phyloP scores from a whole-genome alignment of 305 asterid genomes.

The Fraxinus velutina region DNA sequence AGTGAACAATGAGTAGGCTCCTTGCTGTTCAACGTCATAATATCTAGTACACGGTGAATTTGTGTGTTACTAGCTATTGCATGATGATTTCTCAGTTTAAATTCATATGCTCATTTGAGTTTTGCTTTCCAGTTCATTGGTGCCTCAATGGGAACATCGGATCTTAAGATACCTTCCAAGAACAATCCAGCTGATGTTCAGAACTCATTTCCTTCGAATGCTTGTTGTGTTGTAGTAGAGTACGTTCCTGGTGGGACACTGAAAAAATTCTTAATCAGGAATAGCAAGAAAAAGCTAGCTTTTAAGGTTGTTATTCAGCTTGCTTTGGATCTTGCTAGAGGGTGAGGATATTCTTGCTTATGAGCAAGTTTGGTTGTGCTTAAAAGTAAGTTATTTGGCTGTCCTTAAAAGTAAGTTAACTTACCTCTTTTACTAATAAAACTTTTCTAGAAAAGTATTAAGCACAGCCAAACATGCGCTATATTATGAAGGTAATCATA shows the following conservation, averaged over 20 bases:
- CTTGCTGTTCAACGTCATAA: not conserved
- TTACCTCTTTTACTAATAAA: not conserved
- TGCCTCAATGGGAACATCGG: constrained; percentile 45
- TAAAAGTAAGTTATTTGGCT: not conserved
- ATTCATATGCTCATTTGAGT: not conserved
- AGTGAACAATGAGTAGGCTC: not conserved
- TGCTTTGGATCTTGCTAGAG: constrained; percentile 49
- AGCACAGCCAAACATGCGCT: not conserved
- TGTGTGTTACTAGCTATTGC: not conserved
- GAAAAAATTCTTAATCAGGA: constrained; percentile 38
- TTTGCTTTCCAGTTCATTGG: constrained; percentile 37
- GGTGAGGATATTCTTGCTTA: constrained; percentile 31
- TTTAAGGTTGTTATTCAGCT: constrained; percentile 41
- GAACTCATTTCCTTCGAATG: constrained; percentile 41
- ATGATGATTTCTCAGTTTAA: not conserved
- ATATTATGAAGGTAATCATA: not conserved
- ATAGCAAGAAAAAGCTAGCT: constrained; percentile 35
- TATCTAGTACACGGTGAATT: not conserved
- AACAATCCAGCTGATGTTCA: constrained; percentile 22
- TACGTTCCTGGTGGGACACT: constrained; percentile 43
- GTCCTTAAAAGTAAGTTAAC: not conserved
- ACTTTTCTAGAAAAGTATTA: not conserved
- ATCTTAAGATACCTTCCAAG: constrained; percentile 40
- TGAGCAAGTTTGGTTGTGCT: not conserved
- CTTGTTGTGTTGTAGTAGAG: constrained; percentile 53